Evolutionary conservation across 768 basidiomycete species (phyloP).

Genomic region (Rhizopogon sp.): DNA sequence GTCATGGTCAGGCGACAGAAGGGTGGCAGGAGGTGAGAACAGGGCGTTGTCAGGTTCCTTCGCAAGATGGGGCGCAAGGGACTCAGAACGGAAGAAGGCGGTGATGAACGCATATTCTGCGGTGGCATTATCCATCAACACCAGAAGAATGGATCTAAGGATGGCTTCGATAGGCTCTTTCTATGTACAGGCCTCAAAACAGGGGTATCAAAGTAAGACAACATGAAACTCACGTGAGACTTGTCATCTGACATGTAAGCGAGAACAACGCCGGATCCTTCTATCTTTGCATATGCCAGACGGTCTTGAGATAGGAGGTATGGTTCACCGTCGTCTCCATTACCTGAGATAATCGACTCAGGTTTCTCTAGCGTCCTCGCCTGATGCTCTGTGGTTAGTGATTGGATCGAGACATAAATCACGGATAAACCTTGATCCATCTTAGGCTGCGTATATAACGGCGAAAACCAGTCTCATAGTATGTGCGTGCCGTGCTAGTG

Average conservation of each 20-base stretch:
- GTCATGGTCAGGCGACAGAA: slow-evolving; percentile 40
- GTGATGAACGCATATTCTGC: slow-evolving; percentile 88
- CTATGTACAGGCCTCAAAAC: slow-evolving; percentile 33
- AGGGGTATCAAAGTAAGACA: not conserved
- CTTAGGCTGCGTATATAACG: slow-evolving; percentile 81
- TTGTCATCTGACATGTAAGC: slow-evolving; percentile 91
- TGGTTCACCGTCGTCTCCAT: slow-evolving; percentile 35
- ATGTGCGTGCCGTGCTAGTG: slow-evolving; percentile 73
- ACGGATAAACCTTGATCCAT: slow-evolving; percentile 57
- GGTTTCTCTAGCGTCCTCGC: slow-evolving; percentile 64
- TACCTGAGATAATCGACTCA: slow-evolving; percentile 51
- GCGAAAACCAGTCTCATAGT: slow-evolving; percentile 94
- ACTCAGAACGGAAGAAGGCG: slow-evolving; percentile 64
- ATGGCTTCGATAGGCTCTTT: slow-evolving; percentile 82
- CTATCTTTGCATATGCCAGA: slow-evolving; percentile 63
- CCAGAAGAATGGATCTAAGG: slow-evolving; percentile 79
- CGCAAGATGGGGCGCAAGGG: slow-evolving; percentile 27
- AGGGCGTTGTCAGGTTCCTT: slow-evolving; percentile 30
- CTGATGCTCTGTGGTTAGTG: slow-evolving; percentile 30
- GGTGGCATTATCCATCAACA: slow-evolving; percentile 92
- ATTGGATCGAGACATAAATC: slow-evolving; percentile 6
- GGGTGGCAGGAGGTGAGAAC: slow-evolving; percentile 29
- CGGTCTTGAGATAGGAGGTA: slow-evolving; percentile 48
- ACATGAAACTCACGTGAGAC: slow-evolving; percentile 60
- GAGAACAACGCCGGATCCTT: slow-evolving; percentile 75